A percentile compares a stretch with the other conserved stretches of the same genome.
These are phyloP conservation scores for Camellia japonica DNA, from an alignment of 148 eudicot species.

Conservation along the genomic window DNA sequence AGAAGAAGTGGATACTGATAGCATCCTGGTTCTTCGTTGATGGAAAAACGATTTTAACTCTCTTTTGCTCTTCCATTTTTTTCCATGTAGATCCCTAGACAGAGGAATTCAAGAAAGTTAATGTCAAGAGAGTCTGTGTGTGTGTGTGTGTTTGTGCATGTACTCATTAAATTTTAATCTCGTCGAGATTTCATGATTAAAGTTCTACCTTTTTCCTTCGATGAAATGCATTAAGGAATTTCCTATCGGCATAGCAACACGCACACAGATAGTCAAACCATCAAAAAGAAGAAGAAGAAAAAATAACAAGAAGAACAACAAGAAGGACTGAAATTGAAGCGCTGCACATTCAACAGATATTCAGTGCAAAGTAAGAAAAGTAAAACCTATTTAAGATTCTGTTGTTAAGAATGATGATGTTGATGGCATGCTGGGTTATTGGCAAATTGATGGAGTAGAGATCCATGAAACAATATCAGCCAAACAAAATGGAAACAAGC, in stretches of 20 bases:
- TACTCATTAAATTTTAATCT: background rate
- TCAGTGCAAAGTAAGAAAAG: background rate
- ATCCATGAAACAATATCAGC: background rate
- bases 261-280: background rate
- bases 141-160: background rate
- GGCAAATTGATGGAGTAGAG: background rate
- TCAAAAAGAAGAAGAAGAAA: background rate
- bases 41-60: constrained; percentile 69
- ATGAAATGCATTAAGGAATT: constrained; percentile 72
- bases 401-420: background rate
- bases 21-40: constrained; percentile 26
- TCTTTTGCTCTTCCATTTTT: constrained; percentile 62
- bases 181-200: constrained; percentile 12
- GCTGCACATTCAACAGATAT: background rate
- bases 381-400: background rate
- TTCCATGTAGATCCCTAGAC: constrained; percentile 53
- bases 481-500: background rate
- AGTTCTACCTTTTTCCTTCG: constrained; percentile 61
- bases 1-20: too few species aligned
- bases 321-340: background rate
- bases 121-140: background rate
- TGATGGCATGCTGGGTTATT: background rate
- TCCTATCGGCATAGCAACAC: constrained; percentile 59
- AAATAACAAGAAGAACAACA: background rate
- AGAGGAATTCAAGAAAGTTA: constrained; percentile 7